A percentile compares a stretch with the other conserved stretches of the same genome.
Conservation (phyloP, 805 yeast genomes). For the Sugiyamaella qingdaonensis region DNA sequence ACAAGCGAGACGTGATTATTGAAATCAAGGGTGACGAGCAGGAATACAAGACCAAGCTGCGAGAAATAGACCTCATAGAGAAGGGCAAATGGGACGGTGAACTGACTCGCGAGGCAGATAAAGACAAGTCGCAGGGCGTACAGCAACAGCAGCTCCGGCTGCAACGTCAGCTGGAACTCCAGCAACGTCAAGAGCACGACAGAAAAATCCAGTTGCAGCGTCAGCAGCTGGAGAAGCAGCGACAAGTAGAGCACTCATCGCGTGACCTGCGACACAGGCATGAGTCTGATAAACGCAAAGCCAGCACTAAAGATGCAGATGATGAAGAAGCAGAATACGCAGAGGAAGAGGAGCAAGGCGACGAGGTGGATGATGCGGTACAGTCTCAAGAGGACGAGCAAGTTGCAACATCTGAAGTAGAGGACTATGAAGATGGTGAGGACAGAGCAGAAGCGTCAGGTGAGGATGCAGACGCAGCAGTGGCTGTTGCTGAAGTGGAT, state of each 20-base stretch:
- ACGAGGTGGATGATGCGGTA: constrained; percentile 7
- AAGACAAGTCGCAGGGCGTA: constrained; percentile 26
- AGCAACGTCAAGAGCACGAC: constrained; percentile 21
- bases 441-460: neutral
- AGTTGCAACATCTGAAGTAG: neutral
- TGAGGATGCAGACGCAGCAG: constrained; percentile 5
- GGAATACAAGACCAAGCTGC: constrained; percentile 33
- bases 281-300: constrained; percentile 3
- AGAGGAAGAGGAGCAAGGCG: constrained; percentile 12
- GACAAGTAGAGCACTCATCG: constrained; percentile 20
- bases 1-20: constrained; percentile 20
- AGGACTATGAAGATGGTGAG: constrained; percentile 7
- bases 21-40: constrained; percentile 33
- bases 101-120: constrained; percentile 22
- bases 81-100: constrained; percentile 40
- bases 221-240: constrained; percentile 21
- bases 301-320: neutral
- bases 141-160: constrained; percentile 14
- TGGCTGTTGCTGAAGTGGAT: constrained; percentile 4
- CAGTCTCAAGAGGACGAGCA: constrained; percentile 10
- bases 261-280: constrained; percentile 11
- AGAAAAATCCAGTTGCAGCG: constrained; percentile 18
- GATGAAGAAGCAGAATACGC: constrained; percentile 9
- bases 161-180: constrained; percentile 21
- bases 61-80: constrained; percentile 41